Evolutionary conservation across 1,139 yeast genomes (phyloP).

Genomic region (Saccharomyces pastorianus): DNA sequence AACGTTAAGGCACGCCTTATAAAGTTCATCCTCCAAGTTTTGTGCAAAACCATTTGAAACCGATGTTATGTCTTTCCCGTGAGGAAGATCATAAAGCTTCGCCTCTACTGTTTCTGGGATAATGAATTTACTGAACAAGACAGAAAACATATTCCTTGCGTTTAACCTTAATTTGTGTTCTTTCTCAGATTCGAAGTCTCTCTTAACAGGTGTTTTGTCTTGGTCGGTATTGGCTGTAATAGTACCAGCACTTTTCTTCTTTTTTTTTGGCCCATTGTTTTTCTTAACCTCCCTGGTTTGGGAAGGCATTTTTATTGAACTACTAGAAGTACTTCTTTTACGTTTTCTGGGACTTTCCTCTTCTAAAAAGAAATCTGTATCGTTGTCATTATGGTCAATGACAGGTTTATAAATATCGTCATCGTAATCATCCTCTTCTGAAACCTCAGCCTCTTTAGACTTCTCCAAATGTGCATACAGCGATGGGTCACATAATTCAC

Average conservation of each 20-base stretch:
- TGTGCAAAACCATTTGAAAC: slow-evolving; percentile 36
- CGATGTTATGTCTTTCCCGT: slow-evolving; percentile 34
- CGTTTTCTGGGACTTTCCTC: slow-evolving; percentile 13
- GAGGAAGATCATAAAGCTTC: slow-evolving; percentile 25
- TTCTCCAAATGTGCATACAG: slow-evolving; percentile 4
- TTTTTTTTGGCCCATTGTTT: slow-evolving; percentile 11
- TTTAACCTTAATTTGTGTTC: slow-evolving; percentile 33
- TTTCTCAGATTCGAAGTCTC: slow-evolving; percentile 4
- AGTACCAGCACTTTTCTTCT: slow-evolving; percentile 14
- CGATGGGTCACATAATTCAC: slow-evolving; percentile 43
- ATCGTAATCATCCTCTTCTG: slow-evolving; percentile 12
- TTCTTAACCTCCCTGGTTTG: neutral
- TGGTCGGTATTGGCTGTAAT: slow-evolving; percentile 6
- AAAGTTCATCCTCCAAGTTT: slow-evolving; percentile 37
- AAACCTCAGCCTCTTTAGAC: slow-evolving; percentile 15
- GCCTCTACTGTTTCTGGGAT: slow-evolving; percentile 36
- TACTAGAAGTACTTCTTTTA: slow-evolving; percentile 10
- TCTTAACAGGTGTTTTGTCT: slow-evolving; percentile 4
- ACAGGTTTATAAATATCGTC: slow-evolving; percentile 18
- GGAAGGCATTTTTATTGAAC: neutral
- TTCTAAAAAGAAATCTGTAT: slow-evolving; percentile 12
- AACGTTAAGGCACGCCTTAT: slow-evolving; percentile 34
- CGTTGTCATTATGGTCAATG: slow-evolving; percentile 16
- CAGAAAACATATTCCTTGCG: slow-evolving; percentile 36
- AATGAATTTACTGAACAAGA: slow-evolving; percentile 35